Evolutionary conservation across 768 basidiomycete species (phyloP).

Genomic region (Obba rivulosa): DNA sequence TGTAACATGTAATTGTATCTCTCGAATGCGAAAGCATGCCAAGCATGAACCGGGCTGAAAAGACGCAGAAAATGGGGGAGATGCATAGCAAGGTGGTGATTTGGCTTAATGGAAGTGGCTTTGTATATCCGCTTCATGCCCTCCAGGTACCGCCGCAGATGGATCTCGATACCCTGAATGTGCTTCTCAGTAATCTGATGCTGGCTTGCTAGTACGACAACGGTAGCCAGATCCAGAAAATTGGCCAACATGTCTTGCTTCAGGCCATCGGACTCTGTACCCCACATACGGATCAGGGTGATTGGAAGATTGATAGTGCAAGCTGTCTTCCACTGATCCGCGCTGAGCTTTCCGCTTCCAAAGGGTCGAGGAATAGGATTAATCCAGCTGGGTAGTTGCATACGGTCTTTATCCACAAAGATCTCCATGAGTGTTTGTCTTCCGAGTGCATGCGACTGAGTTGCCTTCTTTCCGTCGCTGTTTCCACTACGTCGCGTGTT

Average conservation of each 20-base stretch:
- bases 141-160: slow-evolving; percentile 13
- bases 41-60: slow-evolving; percentile 26
- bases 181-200: neutral
- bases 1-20: slow-evolving; percentile 24
- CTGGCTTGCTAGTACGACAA: slow-evolving; percentile 20
- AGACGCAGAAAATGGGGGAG: slow-evolving; percentile 18
- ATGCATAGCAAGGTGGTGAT: slow-evolving; percentile 29
- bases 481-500: no score
- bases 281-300: slow-evolving; percentile 33
- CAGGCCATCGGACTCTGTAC: slow-evolving; percentile 7
- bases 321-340: slow-evolving; percentile 30
- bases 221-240: slow-evolving; percentile 19
- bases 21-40: slow-evolving; percentile 25
- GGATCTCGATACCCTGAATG: neutral
- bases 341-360: slow-evolving; percentile 31
- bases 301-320: slow-evolving; percentile 29
- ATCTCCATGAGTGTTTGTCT: neutral
- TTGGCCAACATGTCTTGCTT: slow-evolving; percentile 20
- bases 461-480: no score
- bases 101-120: slow-evolving; percentile 21
- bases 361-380: slow-evolving; percentile 25
- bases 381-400: slow-evolving; percentile 27
- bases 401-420: neutral
- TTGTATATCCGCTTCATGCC: slow-evolving; percentile 18
- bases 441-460: neutral